A percentile compares a stretch with the other conserved stretches of the same genome.
Evolutionary conservation across 306 rosid species (phyloP).

Genomic region (Trifolium dubium): DNA sequence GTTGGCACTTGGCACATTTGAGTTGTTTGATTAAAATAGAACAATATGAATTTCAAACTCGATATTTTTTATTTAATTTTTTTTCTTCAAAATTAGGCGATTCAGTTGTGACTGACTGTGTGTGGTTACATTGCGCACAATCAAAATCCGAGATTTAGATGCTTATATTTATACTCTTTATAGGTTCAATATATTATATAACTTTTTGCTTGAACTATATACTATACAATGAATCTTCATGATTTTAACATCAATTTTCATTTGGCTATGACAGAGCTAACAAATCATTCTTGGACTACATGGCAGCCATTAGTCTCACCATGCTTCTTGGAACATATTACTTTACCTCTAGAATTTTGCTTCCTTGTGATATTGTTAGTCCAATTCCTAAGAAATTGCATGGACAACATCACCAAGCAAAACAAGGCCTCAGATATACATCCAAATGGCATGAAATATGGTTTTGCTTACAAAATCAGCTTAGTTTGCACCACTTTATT

Average conservation of each 20-base stretch:
- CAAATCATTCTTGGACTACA: slow-evolving; percentile 40
- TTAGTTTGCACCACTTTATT: slow-evolving; percentile 56
- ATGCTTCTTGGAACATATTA: slow-evolving; percentile 72
- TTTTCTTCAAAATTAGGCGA: too few relatives aligned
- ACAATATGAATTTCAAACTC: too few relatives aligned
- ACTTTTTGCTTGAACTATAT: not conserved
- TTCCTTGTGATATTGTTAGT: slow-evolving; percentile 53
- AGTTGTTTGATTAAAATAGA: too few relatives aligned
- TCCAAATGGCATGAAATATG: slow-evolving; percentile 39
- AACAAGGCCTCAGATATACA: slow-evolving; percentile 48
- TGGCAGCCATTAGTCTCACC: slow-evolving; percentile 65
- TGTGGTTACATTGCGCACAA: not conserved
- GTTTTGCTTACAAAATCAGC: slow-evolving; percentile 57
- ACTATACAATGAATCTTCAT: slow-evolving; percentile 7
- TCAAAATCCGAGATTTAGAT: not conserved
- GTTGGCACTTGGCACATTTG: too few relatives aligned
- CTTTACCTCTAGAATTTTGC: slow-evolving; percentile 58
- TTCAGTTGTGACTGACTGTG: not conserved
- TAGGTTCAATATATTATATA: not conserved
- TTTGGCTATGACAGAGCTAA: slow-evolving; percentile 50
- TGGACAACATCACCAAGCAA: slow-evolving; percentile 40
- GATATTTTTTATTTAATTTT: too few relatives aligned
- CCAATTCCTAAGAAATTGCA: slow-evolving; percentile 38
- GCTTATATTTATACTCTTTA: not conserved
- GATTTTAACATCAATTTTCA: slow-evolving; percentile 3